Percentiles rank a stretch among this genome's conserved stretches.
Evolutionary conservation across 306 rosid species (phyloP).

Genomic region (Rubus idaeus): DNA sequence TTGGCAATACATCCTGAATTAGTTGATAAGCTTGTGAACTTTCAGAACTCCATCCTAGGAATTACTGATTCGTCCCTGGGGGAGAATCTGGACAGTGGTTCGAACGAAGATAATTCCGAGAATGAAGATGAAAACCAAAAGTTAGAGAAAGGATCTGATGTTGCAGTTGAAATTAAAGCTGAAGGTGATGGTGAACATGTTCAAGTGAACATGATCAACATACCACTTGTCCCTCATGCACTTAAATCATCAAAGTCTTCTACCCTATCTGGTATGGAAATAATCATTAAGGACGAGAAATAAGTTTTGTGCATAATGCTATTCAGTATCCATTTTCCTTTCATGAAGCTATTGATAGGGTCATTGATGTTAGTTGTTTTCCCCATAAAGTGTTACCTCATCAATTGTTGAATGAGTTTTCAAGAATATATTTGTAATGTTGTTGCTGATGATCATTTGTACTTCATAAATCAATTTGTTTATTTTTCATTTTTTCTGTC

Average conservation of each 20-base stretch:
- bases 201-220: conserved; percentile 48
- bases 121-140: conserved; percentile 45
- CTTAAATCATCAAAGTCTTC: conserved; percentile 56
- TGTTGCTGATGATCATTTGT: conserved; percentile 13
- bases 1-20: conserved; percentile 87
- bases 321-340: conserved; percentile 5
- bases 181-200: conserved; percentile 42
- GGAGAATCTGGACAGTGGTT: conserved; percentile 42
- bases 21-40: conserved; percentile 68
- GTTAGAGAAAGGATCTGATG: conserved; percentile 49
- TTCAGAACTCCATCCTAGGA: conserved; percentile 70
- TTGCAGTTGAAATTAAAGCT: conserved; percentile 57
- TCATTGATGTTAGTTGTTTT: neutral
- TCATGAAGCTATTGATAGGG: neutral
- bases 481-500: neutral
- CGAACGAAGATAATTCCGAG: conserved; percentile 45
- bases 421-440: conserved; percentile 3
- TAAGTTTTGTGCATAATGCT: conserved; percentile 15
- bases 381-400: conserved; percentile 5
- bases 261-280: conserved; percentile 54
- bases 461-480: conserved; percentile 9
- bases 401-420: conserved; percentile 13
- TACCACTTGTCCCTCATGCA: conserved; percentile 68
- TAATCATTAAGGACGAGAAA: conserved; percentile 23
- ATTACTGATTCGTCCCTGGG: conserved; percentile 34